Evolutionary conservation across 169 alveolate genomes (phyloP).

Genomic region (Plasmodium coatneyi): DNA sequence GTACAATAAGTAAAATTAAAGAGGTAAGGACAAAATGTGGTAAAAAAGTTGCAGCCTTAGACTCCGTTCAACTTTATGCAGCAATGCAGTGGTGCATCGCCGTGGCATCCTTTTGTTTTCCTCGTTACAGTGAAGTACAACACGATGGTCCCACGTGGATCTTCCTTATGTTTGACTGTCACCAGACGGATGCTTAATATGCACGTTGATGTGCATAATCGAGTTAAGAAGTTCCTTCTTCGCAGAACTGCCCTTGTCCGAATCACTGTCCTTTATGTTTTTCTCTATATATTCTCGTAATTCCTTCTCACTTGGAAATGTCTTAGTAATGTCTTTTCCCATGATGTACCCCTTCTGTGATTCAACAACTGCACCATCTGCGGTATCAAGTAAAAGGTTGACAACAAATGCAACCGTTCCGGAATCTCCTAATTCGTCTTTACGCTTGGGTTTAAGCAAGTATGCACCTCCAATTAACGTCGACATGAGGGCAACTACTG

Average conservation of each 20-base stretch:
- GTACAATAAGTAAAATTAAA: neutral
- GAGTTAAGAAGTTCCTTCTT: neutral
- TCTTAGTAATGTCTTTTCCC: neutral
- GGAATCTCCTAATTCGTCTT: neutral
- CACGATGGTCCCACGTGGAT: neutral
- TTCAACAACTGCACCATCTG: slow-evolving; percentile 1
- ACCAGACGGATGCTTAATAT: neutral
- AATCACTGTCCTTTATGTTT: neutral
- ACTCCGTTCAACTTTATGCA: neutral
- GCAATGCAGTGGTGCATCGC: neutral
- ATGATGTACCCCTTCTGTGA: neutral
- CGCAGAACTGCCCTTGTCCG: neutral
- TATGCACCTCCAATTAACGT: slow-evolving; percentile 21
- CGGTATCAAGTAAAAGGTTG: slow-evolving; percentile 1
- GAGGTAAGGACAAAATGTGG: neutral
- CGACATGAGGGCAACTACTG: slow-evolving; percentile 7
- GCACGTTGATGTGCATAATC: slow-evolving; percentile 6
- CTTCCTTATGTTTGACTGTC: neutral
- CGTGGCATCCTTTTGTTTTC: neutral
- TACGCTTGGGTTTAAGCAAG: neutral
- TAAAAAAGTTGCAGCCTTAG: neutral
- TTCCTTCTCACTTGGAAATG: slow-evolving; percentile 4
- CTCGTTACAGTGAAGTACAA: neutral
- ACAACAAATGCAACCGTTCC: neutral
- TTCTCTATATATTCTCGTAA: neutral